Conservation (phyloP, 805 yeast species). For the Clavispora phyllophila region DNA sequence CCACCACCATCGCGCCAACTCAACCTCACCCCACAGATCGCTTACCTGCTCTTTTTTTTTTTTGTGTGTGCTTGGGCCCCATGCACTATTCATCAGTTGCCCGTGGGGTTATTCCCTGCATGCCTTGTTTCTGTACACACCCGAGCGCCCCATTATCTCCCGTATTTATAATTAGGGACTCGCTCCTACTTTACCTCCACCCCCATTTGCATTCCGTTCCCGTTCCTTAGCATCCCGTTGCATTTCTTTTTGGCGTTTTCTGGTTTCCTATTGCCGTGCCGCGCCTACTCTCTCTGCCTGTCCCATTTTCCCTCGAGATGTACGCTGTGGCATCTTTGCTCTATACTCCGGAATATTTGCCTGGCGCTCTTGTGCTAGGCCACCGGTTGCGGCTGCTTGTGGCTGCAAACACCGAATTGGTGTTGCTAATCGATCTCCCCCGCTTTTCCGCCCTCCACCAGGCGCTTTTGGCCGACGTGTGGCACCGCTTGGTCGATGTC, state of each 20-base stretch:
- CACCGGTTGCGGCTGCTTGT: conserved; percentile 16
- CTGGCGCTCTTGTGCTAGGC: conserved; percentile 55
- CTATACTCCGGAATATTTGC: conserved; percentile 47
- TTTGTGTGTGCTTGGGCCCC: background rate
- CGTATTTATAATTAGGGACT: background rate
- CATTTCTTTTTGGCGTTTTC: too few species aligned
- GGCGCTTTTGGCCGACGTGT: conserved; percentile 19
- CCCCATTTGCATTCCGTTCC: background rate
- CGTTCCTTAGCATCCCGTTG: background rate
- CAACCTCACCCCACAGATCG: background rate
- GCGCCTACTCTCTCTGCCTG: too few species aligned
- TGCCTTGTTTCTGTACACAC: background rate
- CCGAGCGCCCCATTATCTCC: background rate
- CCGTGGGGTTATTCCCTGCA: background rate
- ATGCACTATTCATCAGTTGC: background rate
- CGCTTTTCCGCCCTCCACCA: conserved; percentile 24
- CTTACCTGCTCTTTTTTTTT: background rate
- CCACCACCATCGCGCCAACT: too few species aligned
- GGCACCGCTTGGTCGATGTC: conserved; percentile 28
- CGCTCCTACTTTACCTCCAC: background rate
- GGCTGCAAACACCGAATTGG: conserved; percentile 15
- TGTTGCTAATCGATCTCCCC: conserved; percentile 30
- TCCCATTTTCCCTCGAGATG: conserved; percentile 5
- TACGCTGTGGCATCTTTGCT: conserved; percentile 22
- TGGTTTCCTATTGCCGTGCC: too few species aligned